Conservation (phyloP, 306 rosid genomes). For the Vigna reflexopilosa region DNA sequence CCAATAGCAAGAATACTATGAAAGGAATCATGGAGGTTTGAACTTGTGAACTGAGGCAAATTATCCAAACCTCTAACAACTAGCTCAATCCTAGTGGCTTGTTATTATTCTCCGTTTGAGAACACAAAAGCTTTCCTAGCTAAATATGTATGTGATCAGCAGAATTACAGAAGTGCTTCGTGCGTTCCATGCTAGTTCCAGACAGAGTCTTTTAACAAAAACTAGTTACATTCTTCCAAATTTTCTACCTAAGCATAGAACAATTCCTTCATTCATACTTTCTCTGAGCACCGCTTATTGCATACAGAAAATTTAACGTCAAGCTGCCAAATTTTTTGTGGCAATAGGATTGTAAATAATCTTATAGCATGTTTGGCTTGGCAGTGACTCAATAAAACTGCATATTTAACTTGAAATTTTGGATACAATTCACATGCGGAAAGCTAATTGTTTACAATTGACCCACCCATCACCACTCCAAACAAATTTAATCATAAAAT, state of each 20-base stretch:
- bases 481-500: background rate
- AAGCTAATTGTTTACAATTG: too few species aligned
- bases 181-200: conserved; percentile 30
- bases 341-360: conserved; percentile 14
- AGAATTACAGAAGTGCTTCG: conserved; percentile 19
- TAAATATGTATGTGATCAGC: conserved; percentile 13
- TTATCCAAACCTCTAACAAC: background rate
- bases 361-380: background rate
- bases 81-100: background rate
- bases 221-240: conserved; percentile 8
- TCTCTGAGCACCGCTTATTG: background rate
- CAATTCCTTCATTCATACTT: too few species aligned
- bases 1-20: conserved; percentile 4
- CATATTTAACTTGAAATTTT: too few species aligned
- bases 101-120: conserved; percentile 10
- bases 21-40: background rate
- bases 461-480: too few species aligned
- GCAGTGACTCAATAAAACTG: too few species aligned
- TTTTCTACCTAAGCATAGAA: background rate
- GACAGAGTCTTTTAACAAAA: background rate
- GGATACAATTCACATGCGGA: too few species aligned
- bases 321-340: background rate
- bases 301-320: background rate
- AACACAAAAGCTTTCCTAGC: background rate
- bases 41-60: conserved; percentile 2